A percentile compares a stretch with the other conserved stretches of the same genome.
phyloP scores from a whole-genome alignment of 805 yeast species.

The Wilhelminamyces savonicus region DNA sequence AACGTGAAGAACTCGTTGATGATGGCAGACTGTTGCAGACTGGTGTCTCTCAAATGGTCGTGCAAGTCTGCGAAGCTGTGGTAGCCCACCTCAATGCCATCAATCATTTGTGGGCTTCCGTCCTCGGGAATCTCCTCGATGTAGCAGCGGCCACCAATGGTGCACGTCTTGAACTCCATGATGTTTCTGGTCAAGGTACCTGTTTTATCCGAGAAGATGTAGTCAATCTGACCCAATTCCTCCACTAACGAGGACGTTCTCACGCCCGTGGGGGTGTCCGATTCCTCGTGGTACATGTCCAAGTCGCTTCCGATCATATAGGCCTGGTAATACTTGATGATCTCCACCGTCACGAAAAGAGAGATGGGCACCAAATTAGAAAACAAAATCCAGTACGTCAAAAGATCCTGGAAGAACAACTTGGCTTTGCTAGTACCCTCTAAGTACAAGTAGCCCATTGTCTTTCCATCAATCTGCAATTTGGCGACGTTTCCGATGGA shows the following conservation, averaged over 20 bases:
- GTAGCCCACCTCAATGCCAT: constrained; percentile 78
- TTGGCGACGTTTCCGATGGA: constrained; percentile 83
- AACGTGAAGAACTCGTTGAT: constrained; percentile 76
- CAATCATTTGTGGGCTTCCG: constrained; percentile 57
- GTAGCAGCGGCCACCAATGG: constrained; percentile 89
- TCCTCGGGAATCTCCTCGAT: constrained; percentile 90
- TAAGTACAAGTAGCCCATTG: constrained; percentile 59
- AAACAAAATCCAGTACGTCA: constrained; percentile 94
- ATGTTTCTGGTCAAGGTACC: constrained; percentile 94
- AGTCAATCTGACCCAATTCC: constrained; percentile 94
- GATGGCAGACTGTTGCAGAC: constrained; percentile 38
- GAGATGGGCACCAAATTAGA: constrained; percentile 98
- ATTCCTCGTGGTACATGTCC: constrained; percentile 81
- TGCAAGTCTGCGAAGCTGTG: constrained; percentile 63
- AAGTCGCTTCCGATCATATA: constrained; percentile 88
- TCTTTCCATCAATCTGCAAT: constrained; percentile 44
- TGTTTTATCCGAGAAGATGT: constrained; percentile 93
- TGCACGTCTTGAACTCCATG: constrained; percentile 92
- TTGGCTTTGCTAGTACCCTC: constrained; percentile 63
- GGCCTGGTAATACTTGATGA: constrained; percentile 94
- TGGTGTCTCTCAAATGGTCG: constrained; percentile 39
- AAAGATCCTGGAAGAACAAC: constrained; percentile 76
- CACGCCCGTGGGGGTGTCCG: constrained; percentile 93
- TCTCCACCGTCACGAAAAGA: constrained; percentile 90
- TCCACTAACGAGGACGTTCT: constrained; percentile 94